Percentiles rank a stretch among this genome's conserved stretches.
Evolutionary conservation across 352 stramenopile species (phyloP).

Genomic region (Globisporangium sylvaticum): DNA sequence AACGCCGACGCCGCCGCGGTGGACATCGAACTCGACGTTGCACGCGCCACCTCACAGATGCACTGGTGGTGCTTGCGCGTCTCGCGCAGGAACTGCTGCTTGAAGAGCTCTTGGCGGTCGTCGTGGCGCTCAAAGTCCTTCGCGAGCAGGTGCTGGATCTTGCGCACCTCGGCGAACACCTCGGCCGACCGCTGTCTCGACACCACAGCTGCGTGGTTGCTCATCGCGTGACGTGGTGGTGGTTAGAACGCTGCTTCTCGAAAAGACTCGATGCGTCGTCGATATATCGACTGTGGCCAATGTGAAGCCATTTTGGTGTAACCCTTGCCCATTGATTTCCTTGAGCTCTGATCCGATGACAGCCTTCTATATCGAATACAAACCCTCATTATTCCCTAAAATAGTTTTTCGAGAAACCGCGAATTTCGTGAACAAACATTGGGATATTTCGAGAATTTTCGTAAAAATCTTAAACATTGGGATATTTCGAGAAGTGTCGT

Average conservation of each 20-base stretch:
- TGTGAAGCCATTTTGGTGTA: background rate
- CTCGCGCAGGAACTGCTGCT: conserved; percentile 48
- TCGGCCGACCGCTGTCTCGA: conserved; percentile 19
- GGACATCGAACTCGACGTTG: conserved; percentile 18
- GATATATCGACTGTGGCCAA: background rate
- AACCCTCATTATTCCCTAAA: background rate
- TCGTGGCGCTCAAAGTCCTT: conserved; percentile 44
- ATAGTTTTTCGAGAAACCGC: background rate
- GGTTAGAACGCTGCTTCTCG: background rate
- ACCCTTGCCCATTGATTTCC: background rate
- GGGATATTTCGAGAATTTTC: background rate
- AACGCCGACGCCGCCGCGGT: conserved; percentile 24
- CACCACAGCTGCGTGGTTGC: background rate
- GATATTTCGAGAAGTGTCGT: conserved; percentile 1
- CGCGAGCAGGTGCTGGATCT: conserved; percentile 29
- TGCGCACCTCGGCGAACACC: conserved; percentile 47
- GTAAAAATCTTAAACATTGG: background rate
- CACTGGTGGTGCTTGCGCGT: conserved; percentile 43
- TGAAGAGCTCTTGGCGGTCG: conserved; percentile 45
- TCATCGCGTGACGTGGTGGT: background rate
- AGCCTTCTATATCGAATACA: background rate
- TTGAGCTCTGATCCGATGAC: background rate
- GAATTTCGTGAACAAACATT: too few relatives aligned
- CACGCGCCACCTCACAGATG: conserved; percentile 39
- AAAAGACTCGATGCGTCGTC: background rate